A percentile compares a stretch with the other conserved stretches of the same genome.
Conservation (phyloP, 495 filamentous ascomycete species). For the Podospora australis region DNA sequence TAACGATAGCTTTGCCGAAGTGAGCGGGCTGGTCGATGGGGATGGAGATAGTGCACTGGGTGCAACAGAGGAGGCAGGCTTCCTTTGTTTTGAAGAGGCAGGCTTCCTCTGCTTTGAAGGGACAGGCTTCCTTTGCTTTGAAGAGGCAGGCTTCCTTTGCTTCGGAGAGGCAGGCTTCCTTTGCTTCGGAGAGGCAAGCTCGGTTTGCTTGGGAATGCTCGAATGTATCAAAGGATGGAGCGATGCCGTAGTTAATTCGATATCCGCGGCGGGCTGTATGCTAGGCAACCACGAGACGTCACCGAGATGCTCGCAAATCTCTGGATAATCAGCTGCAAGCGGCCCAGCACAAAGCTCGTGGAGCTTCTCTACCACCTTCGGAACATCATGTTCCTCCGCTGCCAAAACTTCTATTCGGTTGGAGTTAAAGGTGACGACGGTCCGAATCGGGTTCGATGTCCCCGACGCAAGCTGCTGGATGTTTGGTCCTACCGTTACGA, state of each 20-base stretch:
- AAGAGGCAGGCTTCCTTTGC: too few species aligned
- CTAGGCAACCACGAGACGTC: neutral
- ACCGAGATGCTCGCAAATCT: conserved; percentile 13
- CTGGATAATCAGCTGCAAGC: conserved; percentile 10
- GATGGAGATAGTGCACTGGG: too few species aligned
- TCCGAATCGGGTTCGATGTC: conserved; percentile 7
- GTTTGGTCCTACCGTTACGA: neutral
- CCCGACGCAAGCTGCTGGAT: neutral
- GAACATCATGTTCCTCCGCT: conserved; percentile 10
- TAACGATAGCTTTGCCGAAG: too few species aligned
- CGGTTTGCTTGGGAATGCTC: neutral
- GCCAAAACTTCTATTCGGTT: conserved; percentile 16
- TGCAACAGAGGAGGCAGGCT: too few species aligned
- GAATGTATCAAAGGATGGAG: too few species aligned
- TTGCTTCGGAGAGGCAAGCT: neutral
- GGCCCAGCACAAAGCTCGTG: conserved; percentile 11
- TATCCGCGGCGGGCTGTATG: too few species aligned
- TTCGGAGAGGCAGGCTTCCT: too few species aligned
- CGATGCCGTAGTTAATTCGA: too few species aligned
- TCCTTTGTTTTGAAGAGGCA: too few species aligned
- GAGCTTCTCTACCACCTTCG: conserved; percentile 15
- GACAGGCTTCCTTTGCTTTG: too few species aligned
- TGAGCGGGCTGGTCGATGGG: too few species aligned
- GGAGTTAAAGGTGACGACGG: conserved; percentile 13
- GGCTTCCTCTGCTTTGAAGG: too few species aligned